phyloP scores from a whole-genome alignment of 2,329 filamentous ascomycete species.

The Chrysoporthe austroafricana region DNA sequence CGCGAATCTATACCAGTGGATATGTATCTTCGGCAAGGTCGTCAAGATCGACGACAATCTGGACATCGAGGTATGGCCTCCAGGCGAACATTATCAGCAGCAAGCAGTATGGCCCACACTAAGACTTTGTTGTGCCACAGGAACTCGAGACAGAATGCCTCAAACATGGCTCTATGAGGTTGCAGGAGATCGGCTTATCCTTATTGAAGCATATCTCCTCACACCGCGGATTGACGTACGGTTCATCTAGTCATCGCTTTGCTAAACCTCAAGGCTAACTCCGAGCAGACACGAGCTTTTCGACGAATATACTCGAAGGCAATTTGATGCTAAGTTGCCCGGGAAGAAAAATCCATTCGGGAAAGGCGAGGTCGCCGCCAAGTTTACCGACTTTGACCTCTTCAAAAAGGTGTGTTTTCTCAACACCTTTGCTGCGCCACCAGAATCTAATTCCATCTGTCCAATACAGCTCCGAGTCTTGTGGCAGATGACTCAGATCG shows the following conservation, averaged over 20 bases:
- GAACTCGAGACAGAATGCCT: conserved; percentile 88
- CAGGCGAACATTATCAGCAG: conserved; percentile 1
- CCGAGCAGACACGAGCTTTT: conserved; percentile 76
- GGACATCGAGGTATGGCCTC: conserved; percentile 76
- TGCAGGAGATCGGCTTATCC: conserved; percentile 81
- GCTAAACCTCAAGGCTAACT: conserved; percentile 12
- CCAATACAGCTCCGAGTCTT: conserved; percentile 69
- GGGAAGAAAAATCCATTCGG: conserved; percentile 80
- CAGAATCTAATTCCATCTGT: neutral
- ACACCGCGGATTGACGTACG: conserved; percentile 88
- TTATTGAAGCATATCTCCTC: conserved; percentile 93
- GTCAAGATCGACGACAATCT: conserved; percentile 89
- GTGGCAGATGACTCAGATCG: conserved; percentile 88
- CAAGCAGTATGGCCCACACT: neutral
- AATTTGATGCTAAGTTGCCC: conserved; percentile 83
- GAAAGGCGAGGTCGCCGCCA: conserved; percentile 69
- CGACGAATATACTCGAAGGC: conserved; percentile 88
- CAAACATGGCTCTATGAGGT: conserved; percentile 73
- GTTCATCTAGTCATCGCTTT: conserved; percentile 32
- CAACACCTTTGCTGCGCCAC: neutral
- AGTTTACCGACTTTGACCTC: conserved; percentile 81
- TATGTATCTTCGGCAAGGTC: conserved; percentile 84
- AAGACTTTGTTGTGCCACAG: conserved; percentile 56
- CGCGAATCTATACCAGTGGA: conserved; percentile 90
- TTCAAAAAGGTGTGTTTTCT: conserved; percentile 68